phyloP scores from a whole-genome alignment of 306 rosid species.

The Cicer arietinum region DNA sequence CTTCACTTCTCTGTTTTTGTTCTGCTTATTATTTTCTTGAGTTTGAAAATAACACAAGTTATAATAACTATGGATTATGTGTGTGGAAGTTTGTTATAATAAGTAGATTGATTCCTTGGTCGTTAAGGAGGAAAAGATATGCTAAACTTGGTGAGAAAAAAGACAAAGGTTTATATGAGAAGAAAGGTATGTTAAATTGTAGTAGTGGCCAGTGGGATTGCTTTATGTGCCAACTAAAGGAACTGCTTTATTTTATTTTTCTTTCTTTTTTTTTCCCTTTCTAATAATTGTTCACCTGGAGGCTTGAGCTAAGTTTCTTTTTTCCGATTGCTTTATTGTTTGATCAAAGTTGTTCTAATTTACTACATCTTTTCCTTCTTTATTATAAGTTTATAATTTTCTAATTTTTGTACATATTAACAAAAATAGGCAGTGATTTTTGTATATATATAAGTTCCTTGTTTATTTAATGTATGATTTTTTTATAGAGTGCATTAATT shows the following conservation, averaged over 20 bases:
- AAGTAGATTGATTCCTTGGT: slow-evolving; percentile 65
- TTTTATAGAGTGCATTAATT: no score
- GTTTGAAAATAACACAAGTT: slow-evolving; percentile 21
- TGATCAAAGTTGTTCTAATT: slow-evolving; percentile 55
- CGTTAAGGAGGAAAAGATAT: slow-evolving; percentile 74
- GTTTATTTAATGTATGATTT: no score
- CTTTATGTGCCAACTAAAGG: slow-evolving; percentile 59
- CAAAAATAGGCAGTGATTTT: no score
- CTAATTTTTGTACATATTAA: no score
- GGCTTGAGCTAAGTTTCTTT: slow-evolving; percentile 22
- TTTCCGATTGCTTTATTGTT: slow-evolving; percentile 47
- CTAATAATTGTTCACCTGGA: slow-evolving; percentile 46
- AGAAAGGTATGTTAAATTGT: slow-evolving; percentile 72
- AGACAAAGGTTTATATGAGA: slow-evolving; percentile 53
- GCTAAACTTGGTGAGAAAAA: slow-evolving; percentile 77
- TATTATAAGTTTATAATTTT: no score
- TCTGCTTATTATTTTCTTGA: background rate
- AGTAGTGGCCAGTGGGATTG: slow-evolving; percentile 55
- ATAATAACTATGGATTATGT: slow-evolving; percentile 29
- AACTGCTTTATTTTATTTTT: slow-evolving; percentile 30
- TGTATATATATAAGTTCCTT: no score
- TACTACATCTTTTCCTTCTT: background rate
- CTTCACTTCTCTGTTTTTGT: slow-evolving; percentile 1
- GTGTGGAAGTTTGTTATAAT: slow-evolving; percentile 39
- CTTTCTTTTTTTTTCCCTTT: background rate